Conservation (phyloP, 768 basidiomycete species). For the Trametes meyenii region DNA sequence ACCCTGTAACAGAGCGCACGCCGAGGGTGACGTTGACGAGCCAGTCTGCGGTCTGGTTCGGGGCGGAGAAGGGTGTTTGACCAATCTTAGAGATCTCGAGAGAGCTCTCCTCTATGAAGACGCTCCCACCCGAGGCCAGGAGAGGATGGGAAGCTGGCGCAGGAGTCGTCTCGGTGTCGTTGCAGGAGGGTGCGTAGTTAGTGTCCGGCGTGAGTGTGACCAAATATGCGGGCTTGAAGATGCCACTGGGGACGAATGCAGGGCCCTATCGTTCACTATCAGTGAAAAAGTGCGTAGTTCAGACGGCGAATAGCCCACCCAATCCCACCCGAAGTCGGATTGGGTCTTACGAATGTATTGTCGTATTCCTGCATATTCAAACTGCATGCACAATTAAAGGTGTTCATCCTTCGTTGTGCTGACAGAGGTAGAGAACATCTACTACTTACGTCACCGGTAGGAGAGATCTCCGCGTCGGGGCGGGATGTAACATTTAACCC, state of each 20-base stretch:
- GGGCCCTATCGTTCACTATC: conserved; percentile 42
- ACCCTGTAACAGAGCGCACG: conserved; percentile 44
- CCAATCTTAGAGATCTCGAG: conserved; percentile 59
- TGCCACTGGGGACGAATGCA: conserved; percentile 57
- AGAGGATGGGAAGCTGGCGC: conserved; percentile 28
- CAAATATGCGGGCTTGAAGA: conserved; percentile 58
- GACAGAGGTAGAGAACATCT: background rate
- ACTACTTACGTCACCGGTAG: conserved; percentile 36
- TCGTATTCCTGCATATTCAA: conserved; percentile 52
- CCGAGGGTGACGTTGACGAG: conserved; percentile 56
- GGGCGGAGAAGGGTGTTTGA: conserved; percentile 43
- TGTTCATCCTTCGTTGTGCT: background rate
- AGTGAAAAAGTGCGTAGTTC: no score
- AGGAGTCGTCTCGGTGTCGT: background rate
- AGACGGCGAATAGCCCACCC: conserved; percentile 38
- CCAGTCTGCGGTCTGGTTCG: conserved; percentile 55
- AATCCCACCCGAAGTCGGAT: conserved; percentile 66
- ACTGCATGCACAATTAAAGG: conserved; percentile 35
- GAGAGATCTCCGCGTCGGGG: conserved; percentile 51
- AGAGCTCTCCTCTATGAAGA: conserved; percentile 55
- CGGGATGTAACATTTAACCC: conserved; percentile 54
- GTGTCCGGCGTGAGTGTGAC: conserved; percentile 41
- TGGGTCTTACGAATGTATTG: conserved; percentile 53
- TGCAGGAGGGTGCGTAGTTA: background rate
- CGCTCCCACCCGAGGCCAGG: conserved; percentile 26